Base-by-base conservation (phyloP, 2,329 filamentous ascomycete genomes). In the Dactylellina cionopaga region DNA sequence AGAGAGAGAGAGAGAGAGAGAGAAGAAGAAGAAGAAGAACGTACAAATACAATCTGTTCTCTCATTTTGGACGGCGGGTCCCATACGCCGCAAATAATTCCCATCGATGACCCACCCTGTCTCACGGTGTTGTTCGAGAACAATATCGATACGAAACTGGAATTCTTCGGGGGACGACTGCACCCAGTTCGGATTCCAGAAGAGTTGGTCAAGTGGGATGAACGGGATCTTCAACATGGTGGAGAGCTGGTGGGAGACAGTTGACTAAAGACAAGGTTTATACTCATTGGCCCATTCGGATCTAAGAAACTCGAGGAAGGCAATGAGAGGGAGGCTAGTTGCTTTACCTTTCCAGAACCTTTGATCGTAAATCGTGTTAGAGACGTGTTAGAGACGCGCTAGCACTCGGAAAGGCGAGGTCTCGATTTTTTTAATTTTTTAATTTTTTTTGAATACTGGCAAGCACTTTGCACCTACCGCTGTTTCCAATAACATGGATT, bases 401-500 rank as follows among this genome's bases (percentile, higher is more conserved):
- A n/a, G n/a, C n/a, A n/a, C n/a, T n/a, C n/a, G n/a, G n/a, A n/a
- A n/a, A n/a, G n/a, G n/a, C n/a, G 17, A 41, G 17, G 17, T 41
- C 37, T n/a, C 37, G 5, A 41, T 4, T n/a, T 5, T 41, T 5
- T 4, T 4, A 41, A 41, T n/a, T 11, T 6, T 41, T 5, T 4
- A 11, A 15, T 5, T 35, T 52, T 37, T 22, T 15, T 13, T 54
- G 13, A 33, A 35, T 37, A 22, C 22, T 24, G 15, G 3, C 24
- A 24, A 52, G 13, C 11, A n/a, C 11, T 33, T 10, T 10, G 22
- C 7, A 52, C 64, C 7, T 63, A 70, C 65, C 65, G 31, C 65
- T 70, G 22, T 70, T 70, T 29, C 65, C 65, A 39, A 70, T 70
- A 5, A 70, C 56, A 39, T 70, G 65, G n/a, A 70, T 70, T 47